A percentile compares a stretch with the other conserved stretches of the same genome.
These are phyloP conservation scores for Leishmania turanica DNA, from an alignment of 208 protist genomes.

Conservation along the genomic window DNA sequence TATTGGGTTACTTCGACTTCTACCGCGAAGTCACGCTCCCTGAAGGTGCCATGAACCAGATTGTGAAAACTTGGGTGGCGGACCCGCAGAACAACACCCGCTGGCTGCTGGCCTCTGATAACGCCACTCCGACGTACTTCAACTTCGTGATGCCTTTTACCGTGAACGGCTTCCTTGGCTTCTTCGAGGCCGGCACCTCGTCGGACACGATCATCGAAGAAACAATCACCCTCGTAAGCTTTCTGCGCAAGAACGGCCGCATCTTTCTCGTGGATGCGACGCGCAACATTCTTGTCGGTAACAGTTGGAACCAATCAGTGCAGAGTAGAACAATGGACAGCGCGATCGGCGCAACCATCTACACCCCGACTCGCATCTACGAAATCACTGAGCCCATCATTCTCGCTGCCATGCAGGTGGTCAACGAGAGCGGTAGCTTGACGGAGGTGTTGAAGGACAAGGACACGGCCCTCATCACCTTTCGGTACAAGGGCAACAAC, in stretches of 20 bases:
- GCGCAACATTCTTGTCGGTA: slow-evolving; percentile 49
- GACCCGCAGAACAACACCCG: slow-evolving; percentile 29
- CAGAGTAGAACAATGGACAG: slow-evolving; percentile 18
- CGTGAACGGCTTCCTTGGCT: slow-evolving; percentile 44
- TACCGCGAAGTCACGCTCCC: slow-evolving; percentile 8
- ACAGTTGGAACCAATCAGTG: slow-evolving; percentile 55
- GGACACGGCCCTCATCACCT: slow-evolving; percentile 36
- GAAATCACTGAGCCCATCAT: slow-evolving; percentile 54
- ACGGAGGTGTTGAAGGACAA: slow-evolving; percentile 20
- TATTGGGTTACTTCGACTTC: slow-evolving; percentile 28
- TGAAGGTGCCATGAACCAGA: slow-evolving; percentile 40
- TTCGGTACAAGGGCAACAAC: slow-evolving; percentile 39
- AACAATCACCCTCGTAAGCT: slow-evolving; percentile 39
- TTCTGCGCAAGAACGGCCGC: slow-evolving; percentile 55
- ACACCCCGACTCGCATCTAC: slow-evolving; percentile 30
- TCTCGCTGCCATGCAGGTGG: slow-evolving; percentile 26
- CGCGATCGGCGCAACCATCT: slow-evolving; percentile 11
- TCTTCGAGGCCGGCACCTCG: slow-evolving; percentile 51
- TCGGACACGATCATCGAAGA: slow-evolving; percentile 43
- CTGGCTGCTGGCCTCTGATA: slow-evolving; percentile 39
- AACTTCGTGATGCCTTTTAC: slow-evolving; percentile 74
- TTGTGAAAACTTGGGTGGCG: slow-evolving; percentile 43
- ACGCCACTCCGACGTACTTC: slow-evolving; percentile 58
- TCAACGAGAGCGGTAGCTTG: slow-evolving; percentile 30
- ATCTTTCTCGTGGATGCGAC: slow-evolving; percentile 58